Evolutionary conservation across 495 filamentous ascomycete genomes (phyloP), one percentile per base, ranked within the genome.

Genomic region (Penicillium riverlandense): DNA sequence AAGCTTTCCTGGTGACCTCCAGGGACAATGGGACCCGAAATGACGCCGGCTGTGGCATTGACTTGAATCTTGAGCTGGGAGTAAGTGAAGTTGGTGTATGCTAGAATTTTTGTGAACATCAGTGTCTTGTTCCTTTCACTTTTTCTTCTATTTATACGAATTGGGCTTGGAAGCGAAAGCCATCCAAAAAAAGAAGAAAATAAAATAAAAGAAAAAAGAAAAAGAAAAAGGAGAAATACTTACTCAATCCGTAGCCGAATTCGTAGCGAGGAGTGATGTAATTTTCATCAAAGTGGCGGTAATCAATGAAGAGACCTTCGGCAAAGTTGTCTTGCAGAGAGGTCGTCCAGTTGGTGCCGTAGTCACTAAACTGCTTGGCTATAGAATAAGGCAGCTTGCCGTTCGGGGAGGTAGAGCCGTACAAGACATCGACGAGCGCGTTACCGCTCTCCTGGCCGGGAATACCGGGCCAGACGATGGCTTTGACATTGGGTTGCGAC

Each of bases 361-460:
- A 89, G 47, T 89, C 80, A 11, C 57, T 62, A 44, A 78, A 77
- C 43, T 81, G 76, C 15, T 71, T 70, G 4, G 82, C 82, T 9
- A 90, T 75, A 0, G 84, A 88, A 52, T 89, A 88, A 0, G 83
- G 81, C 4, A 90, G 69, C 32, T 82, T 78, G 12, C 84, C 85
- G 1, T 72, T 80, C 0, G 75, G 76, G 31, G 72, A 77, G 9
- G 62, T 57, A n/a, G 68, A 59, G 10, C 83, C 83, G 56, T 83
- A 85, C 1, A 87, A 61, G 11, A 87, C 52, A 6, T 72, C 63
- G 2, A 74, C 67, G 5, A 85, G 54, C 0, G 80, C 71, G 14
- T 67, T 68, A 1, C 82, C 82, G 6, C 69, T 73, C 43, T 80
- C 78, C 50, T 84, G 74, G 6, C 82, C 82, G 0, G 80, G 22